Evolutionary conservation across 768 basidiomycete genomes (phyloP).

Genomic region (Termitomyces sp.): DNA sequence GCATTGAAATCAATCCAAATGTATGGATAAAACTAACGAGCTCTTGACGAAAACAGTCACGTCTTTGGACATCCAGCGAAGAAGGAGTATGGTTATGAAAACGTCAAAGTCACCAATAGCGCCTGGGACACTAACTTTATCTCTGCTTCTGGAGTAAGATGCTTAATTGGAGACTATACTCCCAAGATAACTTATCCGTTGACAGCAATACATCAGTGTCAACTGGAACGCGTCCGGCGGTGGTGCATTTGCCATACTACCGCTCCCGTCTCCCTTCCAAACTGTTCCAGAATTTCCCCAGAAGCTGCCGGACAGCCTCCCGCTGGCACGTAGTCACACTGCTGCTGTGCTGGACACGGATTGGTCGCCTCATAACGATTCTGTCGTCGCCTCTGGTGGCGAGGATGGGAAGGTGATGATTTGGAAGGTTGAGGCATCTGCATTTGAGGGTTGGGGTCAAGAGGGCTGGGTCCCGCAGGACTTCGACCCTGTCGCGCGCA

Average conservation of each 20-base stretch:
- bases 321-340: conserved; percentile 84
- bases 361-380: conserved; percentile 94
- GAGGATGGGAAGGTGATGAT: conserved; percentile 94
- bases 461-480: conserved; percentile 83
- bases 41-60: conserved; percentile 56
- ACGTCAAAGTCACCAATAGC: conserved; percentile 80
- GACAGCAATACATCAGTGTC: conserved; percentile 78
- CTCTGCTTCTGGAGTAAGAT: conserved; percentile 73
- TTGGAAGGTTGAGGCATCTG: conserved; percentile 71
- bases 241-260: conserved; percentile 93
- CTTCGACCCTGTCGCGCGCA: conserved; percentile 79
- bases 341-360: conserved; percentile 90
- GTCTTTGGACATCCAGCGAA: conserved; percentile 89
- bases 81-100: conserved; percentile 79
- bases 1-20: conserved; percentile 13
- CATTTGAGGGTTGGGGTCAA: conserved; percentile 81
- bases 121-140: conserved; percentile 97
- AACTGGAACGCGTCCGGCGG: conserved; percentile 96
- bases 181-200: conserved; percentile 6
- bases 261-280: conserved; percentile 71
- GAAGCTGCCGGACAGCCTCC: conserved; percentile 90
- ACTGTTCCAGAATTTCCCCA: conserved; percentile 53
- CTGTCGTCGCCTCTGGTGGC: conserved; percentile 84
- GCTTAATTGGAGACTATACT: conserved; percentile 2
- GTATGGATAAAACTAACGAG: no score